Evolutionary conservation across 2,329 filamentous ascomycete species (phyloP).

Genomic region (Stemphylium beticola): DNA sequence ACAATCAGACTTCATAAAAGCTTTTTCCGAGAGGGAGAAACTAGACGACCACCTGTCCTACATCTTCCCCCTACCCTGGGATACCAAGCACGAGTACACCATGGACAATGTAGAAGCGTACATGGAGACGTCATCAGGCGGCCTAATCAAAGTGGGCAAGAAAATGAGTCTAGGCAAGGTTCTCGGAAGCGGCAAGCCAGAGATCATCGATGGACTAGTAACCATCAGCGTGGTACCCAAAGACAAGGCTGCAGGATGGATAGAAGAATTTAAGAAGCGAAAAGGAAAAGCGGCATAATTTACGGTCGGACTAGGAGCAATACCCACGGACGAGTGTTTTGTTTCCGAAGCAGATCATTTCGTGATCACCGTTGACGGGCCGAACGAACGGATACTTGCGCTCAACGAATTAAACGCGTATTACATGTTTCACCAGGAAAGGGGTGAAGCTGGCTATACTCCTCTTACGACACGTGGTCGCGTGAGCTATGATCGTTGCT

Average conservation of each 20-base stretch:
- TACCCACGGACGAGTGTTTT: background rate
- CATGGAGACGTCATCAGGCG: conserved; percentile 80
- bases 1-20: conserved; percentile 90
- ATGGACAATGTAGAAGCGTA: conserved; percentile 77
- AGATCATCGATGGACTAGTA: conserved; percentile 86
- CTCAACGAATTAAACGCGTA: background rate
- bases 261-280: conserved; percentile 82
- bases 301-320: background rate
- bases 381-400: background rate
- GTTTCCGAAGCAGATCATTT: background rate
- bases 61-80: conserved; percentile 90
- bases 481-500: too few species aligned
- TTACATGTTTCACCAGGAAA: background rate
- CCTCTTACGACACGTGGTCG: too few species aligned
- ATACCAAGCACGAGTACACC: conserved; percentile 70
- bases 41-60: conserved; percentile 81
- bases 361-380: background rate
- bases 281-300: conserved; percentile 44
- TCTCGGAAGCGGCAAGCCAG: conserved; percentile 76
- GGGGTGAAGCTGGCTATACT: too few species aligned
- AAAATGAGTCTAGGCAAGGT: conserved; percentile 79
- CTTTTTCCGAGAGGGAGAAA: conserved; percentile 77
- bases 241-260: conserved; percentile 72
- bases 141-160: conserved; percentile 87
- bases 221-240: conserved; percentile 83